Base-by-base conservation (phyloP, 768 basidiomycete genomes). In the Boletus reticuloceps region DNA sequence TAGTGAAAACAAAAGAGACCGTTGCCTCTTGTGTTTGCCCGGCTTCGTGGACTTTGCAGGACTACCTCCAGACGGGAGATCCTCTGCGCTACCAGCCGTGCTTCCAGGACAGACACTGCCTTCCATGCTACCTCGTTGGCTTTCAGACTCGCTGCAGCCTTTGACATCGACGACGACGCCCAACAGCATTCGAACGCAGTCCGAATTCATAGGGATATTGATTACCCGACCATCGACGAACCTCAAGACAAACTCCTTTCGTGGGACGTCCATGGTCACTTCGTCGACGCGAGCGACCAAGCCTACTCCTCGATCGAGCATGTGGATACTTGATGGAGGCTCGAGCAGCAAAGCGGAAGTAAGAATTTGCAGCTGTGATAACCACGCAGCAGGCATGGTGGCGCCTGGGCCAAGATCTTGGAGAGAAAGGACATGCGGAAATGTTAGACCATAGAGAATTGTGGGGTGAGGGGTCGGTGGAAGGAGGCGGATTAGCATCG, bases 1-100 rank as follows among this genome's bases (percentile, higher is more conserved):
- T 39, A 91, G 72, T 8, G 85, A 80, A 79, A 85, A 86, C 46
- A 89, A 74, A 55, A 90, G 66, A 16, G 89, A 90, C 42, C 83
- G 78, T 61, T 86, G 83, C 60, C 83, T 87, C 72, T 85, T 88
- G 60, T 89, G 85, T 58, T 79, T 81, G 40, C 72, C 63, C 4
- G 60, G 60, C 62, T 75, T 80, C 41, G 62, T 62, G 39, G 73
- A 49, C 48, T 64, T 61, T 10, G 69, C 61, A 37, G 71, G 61
- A 32, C 56, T 41, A 32, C 58, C 41, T 48, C 20, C 45, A 25
- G 56, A 46, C 1, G 58, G 58, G 7, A 51, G 17, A 37, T 63
- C 56, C 25, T 68, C 70, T 31, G 58, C 31, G 32, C 68, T 63
- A 11, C 56, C 41, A 5, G 44, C 38, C 7, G 31, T 50, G 45